Conservation (phyloP, 73 alveolate species). For the Tetrahymena thermophila region DNA sequence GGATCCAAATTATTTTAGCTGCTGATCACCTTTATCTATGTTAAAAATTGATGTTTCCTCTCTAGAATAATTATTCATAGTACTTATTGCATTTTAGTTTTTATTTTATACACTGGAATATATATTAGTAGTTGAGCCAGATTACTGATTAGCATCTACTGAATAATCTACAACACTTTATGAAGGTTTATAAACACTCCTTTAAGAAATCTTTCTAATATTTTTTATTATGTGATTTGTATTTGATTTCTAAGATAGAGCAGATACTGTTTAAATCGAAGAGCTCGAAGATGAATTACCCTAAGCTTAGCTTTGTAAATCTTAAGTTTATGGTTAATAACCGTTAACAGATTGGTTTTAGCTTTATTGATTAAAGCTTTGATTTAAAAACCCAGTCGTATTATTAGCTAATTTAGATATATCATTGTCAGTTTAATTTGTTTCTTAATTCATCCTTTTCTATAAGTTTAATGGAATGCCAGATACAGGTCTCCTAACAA, state of each 20-base stretch:
- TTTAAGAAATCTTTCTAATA: neutral
- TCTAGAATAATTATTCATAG: neutral
- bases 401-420: neutral
- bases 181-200: neutral
- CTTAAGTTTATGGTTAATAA: neutral
- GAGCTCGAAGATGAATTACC: neutral
- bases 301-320: neutral
- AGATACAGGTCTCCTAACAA: neutral
- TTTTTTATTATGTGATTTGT: neutral
- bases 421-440: neutral
- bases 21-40: neutral
- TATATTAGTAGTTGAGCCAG: neutral
- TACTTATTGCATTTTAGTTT: neutral
- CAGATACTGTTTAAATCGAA: neutral
- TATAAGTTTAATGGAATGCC: neutral
- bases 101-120: neutral
- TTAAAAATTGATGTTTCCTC: neutral
- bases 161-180: neutral
- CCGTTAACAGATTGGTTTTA: neutral
- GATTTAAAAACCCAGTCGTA: neutral
- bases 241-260: neutral
- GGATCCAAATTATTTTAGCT: neutral
- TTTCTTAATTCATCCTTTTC: neutral
- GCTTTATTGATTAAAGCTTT: neutral
- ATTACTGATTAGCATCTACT: neutral